phyloP scores from a whole-genome alignment of 495 filamentous ascomycete species.

The Penicillium paradoxum region DNA sequence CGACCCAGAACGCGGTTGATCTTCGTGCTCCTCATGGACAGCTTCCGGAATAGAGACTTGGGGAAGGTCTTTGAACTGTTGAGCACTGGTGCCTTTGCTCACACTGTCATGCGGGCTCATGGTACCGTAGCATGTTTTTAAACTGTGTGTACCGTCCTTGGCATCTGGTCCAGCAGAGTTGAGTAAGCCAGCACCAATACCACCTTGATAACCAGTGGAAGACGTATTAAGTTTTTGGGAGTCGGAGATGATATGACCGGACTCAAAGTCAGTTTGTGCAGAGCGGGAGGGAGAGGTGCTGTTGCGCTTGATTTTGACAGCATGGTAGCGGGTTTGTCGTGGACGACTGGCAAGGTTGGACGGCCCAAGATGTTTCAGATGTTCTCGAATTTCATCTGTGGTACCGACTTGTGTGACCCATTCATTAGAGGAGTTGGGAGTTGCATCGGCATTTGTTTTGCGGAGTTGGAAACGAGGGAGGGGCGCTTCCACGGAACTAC shows the following conservation, averaged over 20 bases:
- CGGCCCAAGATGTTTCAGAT: slow-evolving; percentile 86
- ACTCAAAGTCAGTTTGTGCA: slow-evolving; percentile 35
- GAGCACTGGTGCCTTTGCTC: slow-evolving; percentile 23
- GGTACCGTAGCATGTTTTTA: slow-evolving; percentile 64
- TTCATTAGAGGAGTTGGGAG: slow-evolving; percentile 21
- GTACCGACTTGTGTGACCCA: slow-evolving; percentile 36
- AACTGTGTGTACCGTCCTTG: slow-evolving; percentile 64
- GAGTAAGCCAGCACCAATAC: slow-evolving; percentile 49
- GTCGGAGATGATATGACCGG: slow-evolving; percentile 25
- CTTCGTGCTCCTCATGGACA: slow-evolving; percentile 37
- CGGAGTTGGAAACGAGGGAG: slow-evolving; percentile 45
- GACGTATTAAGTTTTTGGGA: slow-evolving; percentile 18
- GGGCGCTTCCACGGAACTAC: slow-evolving; percentile 49
- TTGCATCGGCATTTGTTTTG: slow-evolving; percentile 26
- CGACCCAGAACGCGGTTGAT: slow-evolving; percentile 11
- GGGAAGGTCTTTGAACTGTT: slow-evolving; percentile 25
- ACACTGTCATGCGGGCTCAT: slow-evolving; percentile 18
- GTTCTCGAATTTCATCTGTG: slow-evolving; percentile 66
- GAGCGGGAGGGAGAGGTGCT: slow-evolving; percentile 43
- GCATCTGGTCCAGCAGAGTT: slow-evolving; percentile 48
- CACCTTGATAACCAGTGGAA: slow-evolving; percentile 35
- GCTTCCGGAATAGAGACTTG: slow-evolving; percentile 35
- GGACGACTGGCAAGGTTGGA: slow-evolving; percentile 86
- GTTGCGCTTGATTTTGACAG: slow-evolving; percentile 83
- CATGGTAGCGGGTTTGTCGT: slow-evolving; percentile 74